Evolutionary conservation across 352 stramenopile genomes (phyloP).

Genomic region (Thalassiosira pacifica): DNA sequence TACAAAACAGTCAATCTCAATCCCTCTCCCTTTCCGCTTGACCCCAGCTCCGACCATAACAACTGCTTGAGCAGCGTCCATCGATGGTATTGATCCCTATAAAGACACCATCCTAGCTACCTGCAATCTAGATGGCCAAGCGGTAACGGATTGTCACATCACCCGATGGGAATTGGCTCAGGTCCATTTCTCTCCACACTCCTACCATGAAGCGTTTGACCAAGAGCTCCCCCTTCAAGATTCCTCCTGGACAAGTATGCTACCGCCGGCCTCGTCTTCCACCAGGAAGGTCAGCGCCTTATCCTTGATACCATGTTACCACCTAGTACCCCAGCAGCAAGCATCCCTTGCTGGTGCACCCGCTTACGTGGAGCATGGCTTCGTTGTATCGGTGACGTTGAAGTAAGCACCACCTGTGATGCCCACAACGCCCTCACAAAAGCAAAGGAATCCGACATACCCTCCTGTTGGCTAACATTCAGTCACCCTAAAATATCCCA

Average conservation of each 20-base stretch:
- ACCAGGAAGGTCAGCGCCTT: no score
- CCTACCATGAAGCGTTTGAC: conserved; percentile 24
- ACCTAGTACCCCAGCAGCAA: no score
- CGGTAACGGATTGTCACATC: not conserved
- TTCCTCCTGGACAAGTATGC: not conserved
- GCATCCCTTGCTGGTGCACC: conserved; percentile 13
- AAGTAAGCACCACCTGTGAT: not conserved
- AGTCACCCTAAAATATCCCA: conserved; percentile 12
- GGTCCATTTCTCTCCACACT: conserved; percentile 28
- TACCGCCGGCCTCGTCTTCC: conserved; percentile 18
- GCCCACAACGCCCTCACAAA: not conserved
- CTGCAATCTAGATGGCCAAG: not conserved
- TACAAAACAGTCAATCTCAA: not conserved
- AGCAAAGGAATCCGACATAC: not conserved
- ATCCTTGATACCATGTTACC: no score
- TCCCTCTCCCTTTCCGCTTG: not conserved
- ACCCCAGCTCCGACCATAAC: no score
- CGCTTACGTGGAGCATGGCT: conserved; percentile 28
- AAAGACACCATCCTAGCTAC: not conserved
- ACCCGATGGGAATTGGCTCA: not conserved
- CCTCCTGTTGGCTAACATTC: not conserved
- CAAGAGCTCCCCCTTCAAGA: conserved; percentile 9
- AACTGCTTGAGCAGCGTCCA: no score
- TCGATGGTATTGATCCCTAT: no score
- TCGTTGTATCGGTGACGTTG: not conserved